Base-by-base conservation (phyloP, 2,329 filamentous ascomycete species). In the Exophiala viscosa region DNA sequence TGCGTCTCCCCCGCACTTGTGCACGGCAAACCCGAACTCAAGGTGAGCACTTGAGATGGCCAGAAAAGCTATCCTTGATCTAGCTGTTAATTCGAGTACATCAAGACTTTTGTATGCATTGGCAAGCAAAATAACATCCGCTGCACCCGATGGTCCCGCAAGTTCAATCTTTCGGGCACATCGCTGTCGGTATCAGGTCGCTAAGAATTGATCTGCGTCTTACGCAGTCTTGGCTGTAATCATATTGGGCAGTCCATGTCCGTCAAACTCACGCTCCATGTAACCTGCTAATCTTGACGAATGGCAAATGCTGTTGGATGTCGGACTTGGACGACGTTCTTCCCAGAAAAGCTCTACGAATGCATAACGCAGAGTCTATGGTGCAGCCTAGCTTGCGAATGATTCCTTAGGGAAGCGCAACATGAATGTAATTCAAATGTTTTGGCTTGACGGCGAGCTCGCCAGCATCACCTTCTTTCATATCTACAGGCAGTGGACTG, bases 261-360 rank as follows among this genome's bases (percentile, higher is more conserved):
- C 13, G 20, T 41, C 39, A 23, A 5, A 28, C 15, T 20, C 20
- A 9, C 18, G 34, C 13, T 14, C 39, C 11, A 35, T 50, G 47
- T 44, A 51, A 55, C 52, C 47, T 55, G n/a, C 44, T 44, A 55
- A 55, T 50, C 47, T 55, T 11, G 40, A 40, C 47, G 42, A 50
- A 48, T 50, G 23, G 23, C 32, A 28, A 34, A 15, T 17, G 28
- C 18, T 20, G 23, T 34, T 50, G 33, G 31, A 43, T 20, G 15
- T 50, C 52, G 52, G 52, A 55, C 34, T 42, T 55, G 48, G 31
- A 50, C 52, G 47, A 48, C 46, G 14, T 23, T 31, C 7, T 9
- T 40, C 15, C 23, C 17, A 5, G 28, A 45, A 11, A 7, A 23
- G 18, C 32, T 35, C 33, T 23, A 50, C 39, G 18, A 42, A 8